phyloP scores from a whole-genome alignment of 2,329 filamentous ascomycete species.

The Monilinia fructigena region DNA sequence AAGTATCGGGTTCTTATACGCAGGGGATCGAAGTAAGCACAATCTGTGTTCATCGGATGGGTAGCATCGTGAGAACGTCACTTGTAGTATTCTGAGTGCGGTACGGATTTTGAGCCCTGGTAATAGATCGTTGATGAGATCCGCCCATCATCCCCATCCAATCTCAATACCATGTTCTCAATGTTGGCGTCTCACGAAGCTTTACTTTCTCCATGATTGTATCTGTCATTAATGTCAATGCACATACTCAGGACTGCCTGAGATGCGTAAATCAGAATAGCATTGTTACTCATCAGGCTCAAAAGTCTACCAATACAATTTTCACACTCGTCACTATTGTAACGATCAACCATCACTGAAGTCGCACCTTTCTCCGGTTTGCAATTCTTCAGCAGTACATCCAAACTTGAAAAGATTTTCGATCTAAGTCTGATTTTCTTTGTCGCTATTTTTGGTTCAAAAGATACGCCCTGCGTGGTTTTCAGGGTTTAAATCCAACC shows the following conservation, averaged over 20 bases:
- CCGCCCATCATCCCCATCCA: constrained; percentile 3
- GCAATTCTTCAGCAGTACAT: not conserved
- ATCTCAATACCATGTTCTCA: not conserved
- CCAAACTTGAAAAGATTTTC: not conserved
- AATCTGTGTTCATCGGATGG: constrained; percentile 1
- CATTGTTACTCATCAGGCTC: too few relatives aligned
- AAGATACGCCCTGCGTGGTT: not conserved
- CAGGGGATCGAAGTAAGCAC: not conserved
- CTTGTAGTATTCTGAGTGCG: not conserved
- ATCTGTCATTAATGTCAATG: not conserved
- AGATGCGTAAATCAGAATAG: not conserved
- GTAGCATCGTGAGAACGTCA: constrained; percentile 11
- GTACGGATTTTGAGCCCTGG: constrained; percentile 12
- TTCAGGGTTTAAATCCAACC: constrained; percentile 11
- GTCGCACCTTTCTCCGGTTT: not conserved
- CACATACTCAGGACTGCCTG: not conserved
- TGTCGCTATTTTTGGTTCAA: constrained; percentile 8
- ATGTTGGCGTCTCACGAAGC: constrained; percentile 7
- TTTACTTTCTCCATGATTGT: not conserved
- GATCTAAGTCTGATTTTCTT: not conserved
- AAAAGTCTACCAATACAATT: not conserved
- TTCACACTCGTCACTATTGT: not conserved
- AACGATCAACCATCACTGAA: not conserved
- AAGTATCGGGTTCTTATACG: constrained; percentile 5
- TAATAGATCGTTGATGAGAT: not conserved